Evolutionary conservation across 2,329 filamentous ascomycete genomes (phyloP), one percentile per base, ranked within the genome.

Genomic region (Peltaster fructicola): DNA sequence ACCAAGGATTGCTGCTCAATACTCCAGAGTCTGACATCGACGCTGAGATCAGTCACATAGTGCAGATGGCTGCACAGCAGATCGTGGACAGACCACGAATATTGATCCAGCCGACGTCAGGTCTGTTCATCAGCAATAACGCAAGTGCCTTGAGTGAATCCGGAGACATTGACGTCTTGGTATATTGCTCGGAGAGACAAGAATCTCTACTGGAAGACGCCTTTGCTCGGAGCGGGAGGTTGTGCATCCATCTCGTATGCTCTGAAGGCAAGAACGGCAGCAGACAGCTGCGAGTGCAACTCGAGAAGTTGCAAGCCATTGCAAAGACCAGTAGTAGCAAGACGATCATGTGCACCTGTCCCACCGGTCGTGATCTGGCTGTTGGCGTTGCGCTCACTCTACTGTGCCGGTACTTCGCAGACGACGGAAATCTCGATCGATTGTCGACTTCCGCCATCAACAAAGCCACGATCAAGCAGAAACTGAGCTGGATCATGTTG

Each of bases 401-500:
- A 6, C 55, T 80, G 7, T 93, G 84, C 47, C 61, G 73, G 13
- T 72, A 74, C 34, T 75, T 75, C 35, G 61, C 74, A 34, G 65
- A 75, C 6, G 43, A 68, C 2, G 81, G 78, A 38, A 54, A 39
- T 17, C 15, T 38, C 10, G 18, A 21, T 11, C 23, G 20, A 19
- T n/a, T n/a, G n/a, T n/a, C n/a, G n/a, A 25, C 21, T 25, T 16
- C 17, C 19, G 19, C 14, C 5, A 38, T 39, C 56, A 73, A 70
- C 45, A 95, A 98, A 52, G 59, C 62, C 6, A 59, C 75, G 24
- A 82, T 95, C 44, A 74, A 78, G 38, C 67, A 71, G 38, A 65
- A 73, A 25, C 59, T 95, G 15, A 74, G 76, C n/a, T 76, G 73
- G 59, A 78, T 95, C 38, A 79, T 85, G 50, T 74, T 72, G 4